Evolutionary conservation across 208 protist species (phyloP), one percentile per base, ranked within the genome.

Genomic region (Acanthamoeba culbertsoni): DNA sequence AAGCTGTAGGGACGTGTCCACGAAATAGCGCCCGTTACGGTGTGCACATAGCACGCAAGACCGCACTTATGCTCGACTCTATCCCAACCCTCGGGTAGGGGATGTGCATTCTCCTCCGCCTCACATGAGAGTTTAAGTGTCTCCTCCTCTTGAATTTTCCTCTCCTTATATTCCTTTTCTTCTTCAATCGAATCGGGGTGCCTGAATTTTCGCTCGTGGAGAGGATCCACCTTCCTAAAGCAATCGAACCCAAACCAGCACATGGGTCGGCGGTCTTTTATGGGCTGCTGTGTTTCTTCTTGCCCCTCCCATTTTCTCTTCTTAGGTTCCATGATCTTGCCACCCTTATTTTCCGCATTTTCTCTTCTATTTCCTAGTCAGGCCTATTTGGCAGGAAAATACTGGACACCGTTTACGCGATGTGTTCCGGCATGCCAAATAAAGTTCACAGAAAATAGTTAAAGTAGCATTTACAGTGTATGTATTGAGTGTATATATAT

Each of bases 1-100:
- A 65, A 14, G 46, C 33, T 16, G 23, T 89, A 89, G 79, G 79
- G 79, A 26, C 79, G 79, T n/a, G 79, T 89, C 79, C 79, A 89
- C 33, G 33, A 33, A 28, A 89, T n/a, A 35, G 79, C 79, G 45
- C 79, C 46, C 46, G 79, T 63, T 7, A 23, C 33, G 4, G 8
- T 16, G 40, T 89, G 79, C 42, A 63, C 0, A 37, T 89, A 89
- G 55, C 10, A 63, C 23, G 6, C 28, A 12, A 89, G 51, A 55
- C 42, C 42, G 0, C 35, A 57, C 51, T 57, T 37, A 48, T 89
- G 79, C 43, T 46, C 33, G 35, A 89, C 26, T n/a, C 31, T 89
- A 20, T 42, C 20, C 79, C 79, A 89, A 10, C 79, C 79, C 18
- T 89, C 79, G 5, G 79, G 79, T 20, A 89, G 46, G 14, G 46